These are phyloP conservation scores for Colletotrichum sublineola DNA, from an alignment of 2,329 filamentous ascomycete genomes.

Conservation along the genomic window DNA sequence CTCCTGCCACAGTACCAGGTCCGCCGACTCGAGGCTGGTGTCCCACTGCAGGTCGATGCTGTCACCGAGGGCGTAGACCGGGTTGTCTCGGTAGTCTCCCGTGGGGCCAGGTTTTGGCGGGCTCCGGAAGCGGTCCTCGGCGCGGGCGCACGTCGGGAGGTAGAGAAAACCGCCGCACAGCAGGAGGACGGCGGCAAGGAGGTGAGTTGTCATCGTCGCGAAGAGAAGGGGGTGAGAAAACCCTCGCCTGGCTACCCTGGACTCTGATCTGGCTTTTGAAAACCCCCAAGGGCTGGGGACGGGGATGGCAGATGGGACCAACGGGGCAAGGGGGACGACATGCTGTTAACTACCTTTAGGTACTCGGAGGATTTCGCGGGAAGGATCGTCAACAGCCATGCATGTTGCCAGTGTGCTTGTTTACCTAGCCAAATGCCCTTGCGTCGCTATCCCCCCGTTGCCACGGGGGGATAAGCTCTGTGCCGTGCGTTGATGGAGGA, in stretches of 20 bases:
- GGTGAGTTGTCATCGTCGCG: not conserved
- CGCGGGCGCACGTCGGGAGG: not conserved
- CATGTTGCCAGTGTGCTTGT: too few relatives aligned
- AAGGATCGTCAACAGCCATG: too few relatives aligned
- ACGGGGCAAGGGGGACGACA: not conserved
- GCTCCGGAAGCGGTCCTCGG: slow-evolving; percentile 12
- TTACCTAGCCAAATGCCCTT: too few relatives aligned
- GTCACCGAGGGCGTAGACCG: slow-evolving; percentile 44
- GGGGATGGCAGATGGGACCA: too few relatives aligned
- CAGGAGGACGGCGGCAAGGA: not conserved
- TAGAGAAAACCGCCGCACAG: not conserved
- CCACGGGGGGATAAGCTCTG: too few relatives aligned
- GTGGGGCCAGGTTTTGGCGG: slow-evolving; percentile 1
- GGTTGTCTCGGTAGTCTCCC: slow-evolving; percentile 45
- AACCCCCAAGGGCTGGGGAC: too few relatives aligned
- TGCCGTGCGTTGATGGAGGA: too few relatives aligned
- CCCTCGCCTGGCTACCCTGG: not conserved
- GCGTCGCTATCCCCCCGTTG: too few relatives aligned
- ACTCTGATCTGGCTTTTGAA: too few relatives aligned
- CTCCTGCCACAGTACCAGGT: slow-evolving; percentile 9
- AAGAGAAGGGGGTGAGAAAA: too few relatives aligned
- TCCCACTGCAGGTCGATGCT: slow-evolving; percentile 46
- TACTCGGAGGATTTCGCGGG: too few relatives aligned
- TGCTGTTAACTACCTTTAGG: not conserved
- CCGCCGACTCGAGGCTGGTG: slow-evolving; percentile 33